phyloP scores from a whole-genome alignment of 2,329 filamentous ascomycete genomes.

The Colletotrichum melonis region DNA sequence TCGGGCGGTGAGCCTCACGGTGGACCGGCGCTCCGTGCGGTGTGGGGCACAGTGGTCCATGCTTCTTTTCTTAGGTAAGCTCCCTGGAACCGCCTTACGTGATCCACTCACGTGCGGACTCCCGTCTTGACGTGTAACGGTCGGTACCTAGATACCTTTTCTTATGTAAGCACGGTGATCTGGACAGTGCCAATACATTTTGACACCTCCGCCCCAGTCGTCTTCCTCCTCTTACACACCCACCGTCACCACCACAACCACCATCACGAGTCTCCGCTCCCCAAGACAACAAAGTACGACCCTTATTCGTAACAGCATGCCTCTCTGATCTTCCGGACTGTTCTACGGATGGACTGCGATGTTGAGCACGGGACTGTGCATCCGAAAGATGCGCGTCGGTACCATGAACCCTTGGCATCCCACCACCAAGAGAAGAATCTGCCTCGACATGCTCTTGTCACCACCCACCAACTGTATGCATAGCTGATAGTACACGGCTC shows the following conservation, averaged over 20 bases:
- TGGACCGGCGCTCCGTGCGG: neutral
- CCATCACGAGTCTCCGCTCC: neutral
- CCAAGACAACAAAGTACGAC: neutral
- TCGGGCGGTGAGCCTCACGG: conserved; percentile 20
- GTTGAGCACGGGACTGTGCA: too few species aligned
- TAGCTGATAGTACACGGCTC: neutral
- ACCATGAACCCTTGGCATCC: neutral
- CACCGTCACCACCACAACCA: neutral
- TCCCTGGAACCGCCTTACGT: neutral
- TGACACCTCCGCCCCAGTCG: neutral
- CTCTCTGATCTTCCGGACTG: too few species aligned
- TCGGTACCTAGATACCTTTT: too few species aligned
- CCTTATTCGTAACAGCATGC: neutral
- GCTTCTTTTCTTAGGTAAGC: neutral
- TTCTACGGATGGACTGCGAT: too few species aligned
- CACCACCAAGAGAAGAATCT: neutral
- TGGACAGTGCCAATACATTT: neutral
- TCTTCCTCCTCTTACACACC: too few species aligned
- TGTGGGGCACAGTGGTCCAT: neutral
- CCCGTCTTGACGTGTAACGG: neutral
- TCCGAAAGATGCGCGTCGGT: too few species aligned
- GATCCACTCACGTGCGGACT: neutral
- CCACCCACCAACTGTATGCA: neutral
- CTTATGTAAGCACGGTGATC: neutral
- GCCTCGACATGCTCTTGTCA: neutral